A percentile compares a stretch with the other conserved stretches of the same genome.
Evolutionary conservation across 352 stramenopile genomes (phyloP).

Genomic region (Blastocystis sp.): DNA sequence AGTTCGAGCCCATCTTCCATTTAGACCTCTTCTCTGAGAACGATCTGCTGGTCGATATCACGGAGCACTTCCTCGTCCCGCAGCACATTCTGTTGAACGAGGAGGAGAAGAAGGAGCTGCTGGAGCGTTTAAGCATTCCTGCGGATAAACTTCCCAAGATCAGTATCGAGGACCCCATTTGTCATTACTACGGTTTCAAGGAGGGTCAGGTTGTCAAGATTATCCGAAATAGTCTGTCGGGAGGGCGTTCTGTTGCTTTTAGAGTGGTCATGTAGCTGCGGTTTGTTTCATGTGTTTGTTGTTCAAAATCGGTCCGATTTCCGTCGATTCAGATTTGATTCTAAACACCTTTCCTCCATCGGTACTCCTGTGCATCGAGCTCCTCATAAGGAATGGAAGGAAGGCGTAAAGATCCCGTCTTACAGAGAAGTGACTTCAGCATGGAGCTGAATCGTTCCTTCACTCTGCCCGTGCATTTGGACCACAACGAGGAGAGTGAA

Average conservation of each 20-base stretch:
- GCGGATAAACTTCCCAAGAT: slow-evolving; percentile 70
- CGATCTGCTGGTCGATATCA: slow-evolving; percentile 75
- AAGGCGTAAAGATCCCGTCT: neutral
- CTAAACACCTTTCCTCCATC: neutral
- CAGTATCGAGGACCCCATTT: slow-evolving; percentile 59
- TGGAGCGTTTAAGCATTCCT: slow-evolving; percentile 54
- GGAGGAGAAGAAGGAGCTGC: slow-evolving; percentile 72
- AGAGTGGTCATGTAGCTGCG: slow-evolving; percentile 70
- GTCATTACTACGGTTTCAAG: slow-evolving; percentile 73
- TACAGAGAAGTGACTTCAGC: neutral
- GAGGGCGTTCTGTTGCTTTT: slow-evolving; percentile 73
- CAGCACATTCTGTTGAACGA: slow-evolving; percentile 74
- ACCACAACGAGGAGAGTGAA: neutral
- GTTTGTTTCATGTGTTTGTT: slow-evolving; percentile 13
- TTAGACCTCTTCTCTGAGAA: slow-evolving; percentile 73
- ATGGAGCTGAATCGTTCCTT: neutral
- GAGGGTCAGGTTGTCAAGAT: slow-evolving; percentile 74
- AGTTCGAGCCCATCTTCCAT: slow-evolving; percentile 73
- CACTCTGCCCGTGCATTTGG: neutral
- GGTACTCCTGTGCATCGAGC: neutral
- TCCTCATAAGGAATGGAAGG: neutral
- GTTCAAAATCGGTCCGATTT: neutral
- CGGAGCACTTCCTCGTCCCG: slow-evolving; percentile 74
- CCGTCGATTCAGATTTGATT: neutral
- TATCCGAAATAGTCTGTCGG: slow-evolving; percentile 54